Base-by-base conservation (phyloP, 2,329 filamentous ascomycete genomes). In the Paraphaeosphaeria sporulosa region DNA sequence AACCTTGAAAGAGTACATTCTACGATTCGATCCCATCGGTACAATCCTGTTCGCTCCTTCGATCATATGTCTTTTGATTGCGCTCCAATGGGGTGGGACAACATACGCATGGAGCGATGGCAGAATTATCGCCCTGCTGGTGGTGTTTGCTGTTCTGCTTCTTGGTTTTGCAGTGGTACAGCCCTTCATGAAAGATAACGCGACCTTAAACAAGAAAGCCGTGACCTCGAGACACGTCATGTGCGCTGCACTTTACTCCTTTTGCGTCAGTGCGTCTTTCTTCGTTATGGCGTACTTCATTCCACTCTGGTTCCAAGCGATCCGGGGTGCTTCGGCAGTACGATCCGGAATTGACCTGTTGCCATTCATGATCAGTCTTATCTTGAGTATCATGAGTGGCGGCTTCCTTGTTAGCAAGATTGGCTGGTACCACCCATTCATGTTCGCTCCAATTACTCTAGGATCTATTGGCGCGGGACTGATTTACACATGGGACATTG, bases 361-460 rank as follows among this genome's bases (percentile, higher is more conserved):
- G 36, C 72, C 58, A 1, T 51, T 79, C 44, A 57, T 80, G 12
- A 58, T 78, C 42, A 70, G 55, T 3, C 40, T 79, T 48, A 56
- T 79, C 55, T 49, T 72, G 51, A 54, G 42, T 1, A 38, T 27
- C n/a, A 50, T 79, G 21, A 36, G 74, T 27, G 62, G 67, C 19
- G 79, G 78, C 36, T 64, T 55, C n/a, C 21, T 71, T 23, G 68
- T 78, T 49, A 74, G 71, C 5, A 57, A 61, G 1, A 51, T 76
- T 4, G 79, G 79, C 42, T 80, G 78, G 68, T 79, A 80, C 68
- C 76, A 75, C 0, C 78, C 78, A 1, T 78, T 80, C 58, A 63
- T 72, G 32, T n/a, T 68, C 15, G 63, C 66, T 8, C 55, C 67
- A 1, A 48, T 69, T 6, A 25, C 62, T 1, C 48, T 48, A 12